These are phyloP conservation scores for Ophiocordyceps camponoti-leonardi DNA, from an alignment of 2,329 filamentous ascomycete species.

Conservation along the genomic window DNA sequence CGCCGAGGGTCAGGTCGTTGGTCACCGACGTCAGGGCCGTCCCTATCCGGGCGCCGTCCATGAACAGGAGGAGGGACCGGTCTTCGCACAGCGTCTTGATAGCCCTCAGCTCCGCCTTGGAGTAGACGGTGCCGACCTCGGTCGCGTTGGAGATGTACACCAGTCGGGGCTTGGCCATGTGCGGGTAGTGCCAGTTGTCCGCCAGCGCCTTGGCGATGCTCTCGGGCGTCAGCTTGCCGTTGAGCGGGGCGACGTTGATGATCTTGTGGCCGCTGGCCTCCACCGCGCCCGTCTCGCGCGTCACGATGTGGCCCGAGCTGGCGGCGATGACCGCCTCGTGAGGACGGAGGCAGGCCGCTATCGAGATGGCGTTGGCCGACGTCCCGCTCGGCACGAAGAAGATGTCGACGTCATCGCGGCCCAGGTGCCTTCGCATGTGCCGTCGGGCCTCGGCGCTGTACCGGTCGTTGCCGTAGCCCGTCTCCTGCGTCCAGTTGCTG, in stretches of 20 bases:
- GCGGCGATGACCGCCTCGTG: slow-evolving; percentile 34
- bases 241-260: slow-evolving; percentile 24
- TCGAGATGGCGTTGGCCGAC: slow-evolving; percentile 32
- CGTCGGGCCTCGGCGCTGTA: slow-evolving; percentile 23
- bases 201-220: slow-evolving; percentile 23
- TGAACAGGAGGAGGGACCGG: slow-evolving; percentile 22
- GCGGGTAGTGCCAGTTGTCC: slow-evolving; percentile 31
- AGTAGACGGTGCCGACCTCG: slow-evolving; percentile 31
- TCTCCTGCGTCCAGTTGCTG: slow-evolving; percentile 26
- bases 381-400: slow-evolving; percentile 35
- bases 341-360: slow-evolving; percentile 29
- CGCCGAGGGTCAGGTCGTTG: slow-evolving; percentile 24
- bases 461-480: slow-evolving; percentile 27
- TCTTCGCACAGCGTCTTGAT: slow-evolving; percentile 24
- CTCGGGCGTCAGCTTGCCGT: slow-evolving; percentile 28
- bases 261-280: slow-evolving; percentile 34
- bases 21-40: slow-evolving; percentile 22
- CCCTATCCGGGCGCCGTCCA: slow-evolving; percentile 30
- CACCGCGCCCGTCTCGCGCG: slow-evolving; percentile 30
- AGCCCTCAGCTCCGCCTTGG: slow-evolving; percentile 20
- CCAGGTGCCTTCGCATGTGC: slow-evolving; percentile 20
- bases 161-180: slow-evolving; percentile 31
- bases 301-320: slow-evolving; percentile 29
- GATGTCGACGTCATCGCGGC: slow-evolving; percentile 21
- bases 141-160: slow-evolving; percentile 35